Base-by-base conservation (phyloP, 805 yeast genomes). In the Metschnikowia similis region DNA sequence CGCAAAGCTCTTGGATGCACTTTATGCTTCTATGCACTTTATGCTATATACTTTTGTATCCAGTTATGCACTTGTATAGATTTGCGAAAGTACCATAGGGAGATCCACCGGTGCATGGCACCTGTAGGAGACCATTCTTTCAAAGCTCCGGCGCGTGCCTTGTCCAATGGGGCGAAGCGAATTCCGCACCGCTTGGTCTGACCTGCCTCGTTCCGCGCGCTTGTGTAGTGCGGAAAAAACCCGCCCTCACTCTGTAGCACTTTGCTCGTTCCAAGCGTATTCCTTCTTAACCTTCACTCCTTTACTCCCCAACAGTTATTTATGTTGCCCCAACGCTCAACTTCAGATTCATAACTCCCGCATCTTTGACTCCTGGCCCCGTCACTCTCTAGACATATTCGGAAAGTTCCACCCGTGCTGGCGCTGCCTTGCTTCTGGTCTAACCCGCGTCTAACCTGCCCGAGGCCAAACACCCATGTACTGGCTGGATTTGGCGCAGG, bases 401-500 rank as follows among this genome's bases (percentile, higher is more conserved):
- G 6, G 13, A 8, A 8, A 27, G 4, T 9, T 8, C 16, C 30
- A 16, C 17, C 27, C 16, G n/a, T 26, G 26, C n/a, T 7, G 7
- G 42, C 31, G 42, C 16, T 29, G n/a, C 34, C 7, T 39, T 11
- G 46, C 35, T 13, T 7, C 38, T 17, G 26, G 32, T 11, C 35
- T 8, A 16, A 28, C 14, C 31, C 38, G 10, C 38, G 8, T 42
- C 21, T 34, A 10, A 32, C 21, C 26, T 6, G 32, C 46, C 35
- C 11, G 32, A 17, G 31, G 46, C 34, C 8, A 13, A 35, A 17
- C 26, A 14, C 39, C 30, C 10, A 43, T 43, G 46, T 14, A 10
- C n/a, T 43, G 39, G 46, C 46, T 35, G 39, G 39, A 28, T 26
- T 43, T 26, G 46, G 46, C 46, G 38, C 39, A 26, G 38, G 38